These are phyloP conservation scores for Thozetella sp. DNA, from an alignment of 495 filamentous ascomycete species.

Conservation along the genomic window DNA sequence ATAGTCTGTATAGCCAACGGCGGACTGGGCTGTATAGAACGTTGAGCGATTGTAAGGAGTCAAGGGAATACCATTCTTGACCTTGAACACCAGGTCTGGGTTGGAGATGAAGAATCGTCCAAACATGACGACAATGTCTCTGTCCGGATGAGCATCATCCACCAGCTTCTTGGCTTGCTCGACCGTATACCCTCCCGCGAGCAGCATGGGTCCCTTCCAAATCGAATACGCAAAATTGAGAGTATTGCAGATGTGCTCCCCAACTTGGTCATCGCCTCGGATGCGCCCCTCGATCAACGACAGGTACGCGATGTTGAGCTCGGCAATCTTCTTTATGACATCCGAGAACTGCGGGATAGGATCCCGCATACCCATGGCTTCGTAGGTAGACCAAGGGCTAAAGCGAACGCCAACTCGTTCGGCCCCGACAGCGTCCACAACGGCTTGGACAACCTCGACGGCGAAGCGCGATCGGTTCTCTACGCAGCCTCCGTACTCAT, in stretches of 20 bases:
- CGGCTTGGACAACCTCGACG: conserved; percentile 62
- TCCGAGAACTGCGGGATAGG: conserved; percentile 65
- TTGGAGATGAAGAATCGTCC: conserved; percentile 70
- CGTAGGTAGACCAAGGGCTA: conserved; percentile 65
- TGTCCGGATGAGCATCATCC: conserved; percentile 53
- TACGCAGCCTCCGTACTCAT: conserved; percentile 69
- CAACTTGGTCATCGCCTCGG: conserved; percentile 31
- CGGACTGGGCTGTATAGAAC: conserved; percentile 56
- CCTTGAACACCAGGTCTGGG: conserved; percentile 68
- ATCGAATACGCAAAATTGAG: conserved; percentile 53
- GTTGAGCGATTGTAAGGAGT: conserved; percentile 54
- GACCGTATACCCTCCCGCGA: conserved; percentile 61
- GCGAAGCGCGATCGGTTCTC: conserved; percentile 70
- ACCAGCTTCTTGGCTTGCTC: conserved; percentile 48
- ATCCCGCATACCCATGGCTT: conserved; percentile 69
- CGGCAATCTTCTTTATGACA: conserved; percentile 50
- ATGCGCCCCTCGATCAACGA: conserved; percentile 62
- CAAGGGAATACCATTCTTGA: conserved; percentile 59
- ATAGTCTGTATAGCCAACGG: conserved; percentile 68
- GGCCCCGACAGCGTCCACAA: conserved; percentile 64
- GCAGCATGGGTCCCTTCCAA: conserved; percentile 54
- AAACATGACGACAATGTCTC: conserved; percentile 57
- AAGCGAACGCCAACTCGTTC: conserved; percentile 65
- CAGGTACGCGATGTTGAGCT: conserved; percentile 66
- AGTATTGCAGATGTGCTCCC: conserved; percentile 47